Conservation (phyloP, 768 basidiomycete genomes). For the Psilocybe cyanescens region DNA sequence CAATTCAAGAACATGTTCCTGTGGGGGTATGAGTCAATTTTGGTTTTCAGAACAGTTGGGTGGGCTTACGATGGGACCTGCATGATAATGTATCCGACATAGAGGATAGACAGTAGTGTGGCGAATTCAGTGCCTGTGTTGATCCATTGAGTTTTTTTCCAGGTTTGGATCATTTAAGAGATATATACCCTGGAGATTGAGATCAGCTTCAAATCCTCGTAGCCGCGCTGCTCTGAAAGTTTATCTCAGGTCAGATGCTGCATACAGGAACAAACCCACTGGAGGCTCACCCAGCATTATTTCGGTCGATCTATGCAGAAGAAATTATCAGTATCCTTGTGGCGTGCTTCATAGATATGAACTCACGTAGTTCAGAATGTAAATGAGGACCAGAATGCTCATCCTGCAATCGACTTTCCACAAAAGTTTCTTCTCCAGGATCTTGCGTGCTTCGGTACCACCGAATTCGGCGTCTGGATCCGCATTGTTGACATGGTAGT, state of each 20-base stretch:
- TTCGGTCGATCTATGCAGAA: slow-evolving; percentile 63
- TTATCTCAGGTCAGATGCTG: neutral
- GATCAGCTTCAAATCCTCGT: slow-evolving; percentile 69
- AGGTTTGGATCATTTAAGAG: neutral
- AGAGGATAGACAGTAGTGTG: slow-evolving; percentile 68
- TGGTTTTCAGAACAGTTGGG: neutral
- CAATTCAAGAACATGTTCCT: slow-evolving; percentile 79
- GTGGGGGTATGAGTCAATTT: neutral
- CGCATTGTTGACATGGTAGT: neutral
- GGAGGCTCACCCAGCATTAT: slow-evolving; percentile 62
- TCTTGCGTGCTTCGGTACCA: slow-evolving; percentile 45
- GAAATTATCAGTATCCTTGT: neutral
- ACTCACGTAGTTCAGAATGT: slow-evolving; percentile 53
- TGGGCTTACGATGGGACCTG: slow-evolving; percentile 70
- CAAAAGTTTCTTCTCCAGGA: slow-evolving; percentile 55
- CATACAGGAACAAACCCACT: neutral
- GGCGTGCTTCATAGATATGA: neutral
- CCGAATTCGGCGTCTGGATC: slow-evolving; percentile 51
- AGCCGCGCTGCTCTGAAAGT: slow-evolving; percentile 66
- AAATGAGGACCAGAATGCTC: slow-evolving; percentile 55
- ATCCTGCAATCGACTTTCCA: slow-evolving; percentile 60
- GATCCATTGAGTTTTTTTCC: neutral
- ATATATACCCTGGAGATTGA: slow-evolving; percentile 49
- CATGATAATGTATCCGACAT: slow-evolving; percentile 78
- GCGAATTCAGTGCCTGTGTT: slow-evolving; percentile 58